phyloP scores from a whole-genome alignment of 75 land plant species.

The Larix kaempferi region DNA sequence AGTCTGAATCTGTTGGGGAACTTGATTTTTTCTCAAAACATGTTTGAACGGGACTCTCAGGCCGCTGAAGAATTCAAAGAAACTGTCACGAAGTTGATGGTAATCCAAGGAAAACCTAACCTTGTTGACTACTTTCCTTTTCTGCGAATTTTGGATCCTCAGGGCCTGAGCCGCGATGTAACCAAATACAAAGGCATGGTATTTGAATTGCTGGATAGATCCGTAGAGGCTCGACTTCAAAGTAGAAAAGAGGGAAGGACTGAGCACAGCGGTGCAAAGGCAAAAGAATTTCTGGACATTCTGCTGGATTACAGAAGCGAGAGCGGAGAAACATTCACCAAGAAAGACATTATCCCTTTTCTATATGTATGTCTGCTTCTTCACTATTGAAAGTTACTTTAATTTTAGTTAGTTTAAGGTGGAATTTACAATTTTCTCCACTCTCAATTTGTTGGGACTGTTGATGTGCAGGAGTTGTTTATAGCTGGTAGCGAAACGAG shows the following conservation, averaged over 20 bases:
- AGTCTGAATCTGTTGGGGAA: no score
- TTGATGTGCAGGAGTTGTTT: conserved; percentile 26
- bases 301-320: no score
- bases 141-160: conserved; percentile 25
- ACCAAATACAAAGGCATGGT: neutral
- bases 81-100: conserved; percentile 14
- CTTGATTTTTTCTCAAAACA: no score
- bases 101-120: conserved; percentile 18
- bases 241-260: neutral
- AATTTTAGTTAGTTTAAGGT: neutral
- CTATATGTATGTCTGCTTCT: no score
- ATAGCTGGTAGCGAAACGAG: conserved; percentile 27
- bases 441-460: neutral
- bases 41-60: no score
- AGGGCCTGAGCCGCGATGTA: conserved; percentile 8
- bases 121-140: conserved; percentile 22
- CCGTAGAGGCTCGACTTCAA: conserved; percentile 15
- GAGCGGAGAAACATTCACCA: no score
- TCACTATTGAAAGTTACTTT: no score
- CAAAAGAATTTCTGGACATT: neutral
- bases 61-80: conserved; percentile 24
- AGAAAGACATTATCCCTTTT: no score
- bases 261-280: neutral
- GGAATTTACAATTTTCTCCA: neutral
- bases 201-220: neutral